A percentile compares a stretch with the other conserved stretches of the same genome.
phyloP scores from a whole-genome alignment of 129 eudicot genomes.

The Mikania micrantha region DNA sequence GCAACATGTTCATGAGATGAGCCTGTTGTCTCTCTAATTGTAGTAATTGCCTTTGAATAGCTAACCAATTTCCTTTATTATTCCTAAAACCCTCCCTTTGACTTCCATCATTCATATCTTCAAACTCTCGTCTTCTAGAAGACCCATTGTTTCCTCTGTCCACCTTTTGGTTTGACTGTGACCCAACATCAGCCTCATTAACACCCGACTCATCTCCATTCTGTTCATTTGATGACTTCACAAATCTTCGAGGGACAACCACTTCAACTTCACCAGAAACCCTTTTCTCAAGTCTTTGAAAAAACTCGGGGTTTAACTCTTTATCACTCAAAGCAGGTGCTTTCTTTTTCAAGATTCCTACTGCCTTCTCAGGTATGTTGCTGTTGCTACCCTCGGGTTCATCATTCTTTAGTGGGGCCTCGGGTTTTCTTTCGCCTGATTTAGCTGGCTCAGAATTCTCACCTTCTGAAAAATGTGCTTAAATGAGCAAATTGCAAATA shows the following conservation, averaged over 20 bases:
- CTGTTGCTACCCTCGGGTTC: constrained; percentile 48
- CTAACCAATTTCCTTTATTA: constrained; percentile 82
- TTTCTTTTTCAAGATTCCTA: constrained; percentile 68
- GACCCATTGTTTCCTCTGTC: constrained; percentile 39
- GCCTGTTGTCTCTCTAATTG: constrained; percentile 89
- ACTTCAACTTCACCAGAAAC: constrained; percentile 89
- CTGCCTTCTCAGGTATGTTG: constrained; percentile 62
- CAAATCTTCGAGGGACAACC: constrained; percentile 72
- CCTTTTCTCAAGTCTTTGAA: constrained; percentile 78
- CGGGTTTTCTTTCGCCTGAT: constrained; percentile 37
- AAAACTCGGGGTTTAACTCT: constrained; percentile 81
- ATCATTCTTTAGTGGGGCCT: constrained; percentile 34
- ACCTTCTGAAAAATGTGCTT: constrained; percentile 38
- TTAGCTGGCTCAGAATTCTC: constrained; percentile 45
- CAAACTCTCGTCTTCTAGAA: constrained; percentile 49
- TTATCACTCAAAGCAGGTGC: constrained; percentile 78
- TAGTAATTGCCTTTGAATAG: constrained; percentile 84
- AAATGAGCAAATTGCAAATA: neutral
- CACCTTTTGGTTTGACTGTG: constrained; percentile 28
- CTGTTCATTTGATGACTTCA: constrained; percentile 45
- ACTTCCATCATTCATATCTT: constrained; percentile 40
- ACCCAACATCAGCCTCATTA: constrained; percentile 31
- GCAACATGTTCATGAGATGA: constrained; percentile 96
- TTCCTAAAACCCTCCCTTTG: constrained; percentile 49
- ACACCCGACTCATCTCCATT: constrained; percentile 35